phyloP scores from a whole-genome alignment of 2,329 filamentous ascomycete genomes.

The Arthrobotrys conoides region DNA sequence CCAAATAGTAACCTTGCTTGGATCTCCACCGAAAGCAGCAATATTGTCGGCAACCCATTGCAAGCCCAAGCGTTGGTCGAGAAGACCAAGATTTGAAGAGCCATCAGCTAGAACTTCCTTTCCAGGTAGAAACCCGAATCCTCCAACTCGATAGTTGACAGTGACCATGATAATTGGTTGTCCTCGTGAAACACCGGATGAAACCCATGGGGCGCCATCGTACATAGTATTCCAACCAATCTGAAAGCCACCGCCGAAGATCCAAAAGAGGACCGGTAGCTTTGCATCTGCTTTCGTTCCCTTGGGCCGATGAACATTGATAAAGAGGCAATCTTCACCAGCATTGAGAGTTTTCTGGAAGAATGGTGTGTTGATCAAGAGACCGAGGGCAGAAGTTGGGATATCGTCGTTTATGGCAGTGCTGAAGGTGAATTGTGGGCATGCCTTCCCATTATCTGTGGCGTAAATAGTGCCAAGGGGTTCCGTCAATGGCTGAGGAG shows the following conservation, averaged over 20 bases:
- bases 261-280: conserved; percentile 79
- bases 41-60: conserved; percentile 64
- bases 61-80: conserved; percentile 63
- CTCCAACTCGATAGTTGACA: conserved; percentile 72
- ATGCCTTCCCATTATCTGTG: conserved; percentile 74
- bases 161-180: conserved; percentile 72
- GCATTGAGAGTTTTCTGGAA: conserved; percentile 72
- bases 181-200: conserved; percentile 59
- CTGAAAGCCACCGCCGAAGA: conserved; percentile 76
- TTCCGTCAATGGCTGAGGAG: conserved; percentile 65
- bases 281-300: conserved; percentile 72
- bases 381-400: conserved; percentile 69
- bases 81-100: conserved; percentile 65
- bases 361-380: conserved; percentile 72
- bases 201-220: conserved; percentile 66
- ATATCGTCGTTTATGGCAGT: conserved; percentile 67
- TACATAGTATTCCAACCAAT: conserved; percentile 65
- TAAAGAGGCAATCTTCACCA: conserved; percentile 69
- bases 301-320: conserved; percentile 68
- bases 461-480: conserved; percentile 74
- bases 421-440: conserved; percentile 79
- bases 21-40: conserved; percentile 62
- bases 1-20: conserved; percentile 62
- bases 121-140: conserved; percentile 72
- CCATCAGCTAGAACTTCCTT: conserved; percentile 68